Base-by-base conservation (phyloP, 345 rosid genomes). In the Eucalyptus globulus region DNA sequence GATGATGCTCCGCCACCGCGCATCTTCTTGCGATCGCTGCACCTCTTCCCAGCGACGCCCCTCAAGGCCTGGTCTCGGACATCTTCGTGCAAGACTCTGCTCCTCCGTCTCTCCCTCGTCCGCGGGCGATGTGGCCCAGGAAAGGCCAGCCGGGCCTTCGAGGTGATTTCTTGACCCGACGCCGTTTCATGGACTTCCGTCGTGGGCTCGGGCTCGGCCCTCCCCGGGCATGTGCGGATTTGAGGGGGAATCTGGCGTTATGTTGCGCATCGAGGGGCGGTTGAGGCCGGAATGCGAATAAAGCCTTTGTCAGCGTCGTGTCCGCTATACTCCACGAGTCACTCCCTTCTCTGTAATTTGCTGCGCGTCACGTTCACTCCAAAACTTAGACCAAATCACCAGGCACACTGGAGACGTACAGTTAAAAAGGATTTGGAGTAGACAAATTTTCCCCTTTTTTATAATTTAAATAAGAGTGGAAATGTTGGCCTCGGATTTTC, bases 101-200 rank as follows among this genome's bases (percentile, higher is more conserved):
- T 31, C 43, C 24, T 5, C 72, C 80, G 4, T 17, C 37, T 31
- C 40, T 69, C 21, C 43, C 65, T 86, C 89, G 87, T 67, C 86
- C 15, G 50, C 58, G 40, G 31, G 87, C 27, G 37, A 89, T 86
- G 24, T 81, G 44, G 81, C n/a, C 90, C 88, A 37, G 21, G 90
- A 89, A 89, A 54, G 92, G 91, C 80, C 90, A 11, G 40, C 81
- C 88, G 89, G 80, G 89, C 88, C 92, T 89, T 49, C 91, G 89
- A 45, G 44, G 51, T 8, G 89, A 86, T 53, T 29, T 91, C 31
- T 88, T 87, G 40, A 45, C 92, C 91, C 4, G 91, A 91, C 58
- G 93, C 86, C 56, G 92, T 92, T 80, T 90, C 92, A 8, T 92
- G 93, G 92, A 90, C 88, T 40, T 80, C 27, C 62, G 12, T 56